Base-by-base conservation (phyloP, 306 rosid species). In the Medicago lupulina region DNA sequence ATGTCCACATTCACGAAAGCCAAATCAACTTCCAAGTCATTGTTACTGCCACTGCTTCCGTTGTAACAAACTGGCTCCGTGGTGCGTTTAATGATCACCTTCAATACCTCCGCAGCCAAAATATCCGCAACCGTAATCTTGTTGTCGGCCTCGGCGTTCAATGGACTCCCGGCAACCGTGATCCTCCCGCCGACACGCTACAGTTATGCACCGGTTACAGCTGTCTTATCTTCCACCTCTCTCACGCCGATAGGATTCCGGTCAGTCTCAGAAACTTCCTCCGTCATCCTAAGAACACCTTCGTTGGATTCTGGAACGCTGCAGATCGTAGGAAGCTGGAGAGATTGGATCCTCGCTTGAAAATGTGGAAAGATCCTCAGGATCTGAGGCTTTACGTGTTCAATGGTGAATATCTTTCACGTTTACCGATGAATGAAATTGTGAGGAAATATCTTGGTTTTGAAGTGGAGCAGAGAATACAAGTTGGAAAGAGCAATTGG, bases 141-240 rank as follows among this genome's bases (percentile, higher is more conserved):
- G 70, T 86, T 23, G 82, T 82, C 21, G 90, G 90, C 17, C 84
- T 85, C 71, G 88, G 87, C 58, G 76, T 87, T 13, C 88, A 87
- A 47, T 87, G 88, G 88, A 77, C 78, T 4, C 79, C 87, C 1
- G 14, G 46, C 15, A 0, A 2, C 3, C 3, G 0, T 0, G 7
- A 25, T 11, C 7, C 49, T 39, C 81, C 87, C 58, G 79, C 80
- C 19, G 84, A 83, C 15, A 62, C 74, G 0, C 67, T 87, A 70
- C 88, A 85, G 41, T 70, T 87, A 51, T 82, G 87, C 74, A 43
- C 85, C 18, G 88, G 87, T 21, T 36, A 46, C 31, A 74, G 80
- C 18, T 82, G 86, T 74, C 88, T 87, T 34, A 44, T 84, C 25
- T 73, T 67, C 55, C 88, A 84, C 55, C 68, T 87, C 4, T 9